Evolutionary conservation across 371 early-diverging fungal species (phyloP).

Genomic region (Lichtheimia ramosa): DNA sequence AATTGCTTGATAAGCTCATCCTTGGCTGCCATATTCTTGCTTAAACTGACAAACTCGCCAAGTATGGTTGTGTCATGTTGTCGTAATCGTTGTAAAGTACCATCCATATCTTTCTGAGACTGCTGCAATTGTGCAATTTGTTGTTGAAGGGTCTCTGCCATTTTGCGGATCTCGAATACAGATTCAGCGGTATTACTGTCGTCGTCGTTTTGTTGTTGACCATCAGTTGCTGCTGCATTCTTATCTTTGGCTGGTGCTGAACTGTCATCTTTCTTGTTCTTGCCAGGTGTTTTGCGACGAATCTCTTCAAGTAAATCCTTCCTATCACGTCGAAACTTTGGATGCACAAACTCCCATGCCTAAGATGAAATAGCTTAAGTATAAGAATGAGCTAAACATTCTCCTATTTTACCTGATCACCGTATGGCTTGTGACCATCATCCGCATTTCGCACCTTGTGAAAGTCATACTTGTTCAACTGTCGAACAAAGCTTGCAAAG

Average conservation of each 20-base stretch:
- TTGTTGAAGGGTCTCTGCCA: constrained; percentile 36
- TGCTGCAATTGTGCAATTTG: constrained; percentile 48
- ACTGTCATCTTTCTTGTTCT: constrained; percentile 25
- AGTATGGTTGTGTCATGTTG: constrained; percentile 57
- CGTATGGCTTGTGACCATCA: constrained; percentile 42
- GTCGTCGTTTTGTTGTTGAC: constrained; percentile 1
- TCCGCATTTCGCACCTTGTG: constrained; percentile 77
- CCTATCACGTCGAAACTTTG: constrained; percentile 66
- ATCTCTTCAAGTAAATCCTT: constrained; percentile 66
- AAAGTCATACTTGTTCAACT: constrained; percentile 97
- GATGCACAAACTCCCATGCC: constrained; percentile 84
- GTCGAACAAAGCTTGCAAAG: constrained; percentile 92
- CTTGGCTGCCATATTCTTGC: constrained; percentile 62
- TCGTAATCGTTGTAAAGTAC: constrained; percentile 38
- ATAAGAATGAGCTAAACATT: background rate
- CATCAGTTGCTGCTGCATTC: background rate
- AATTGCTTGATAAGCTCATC: constrained; percentile 66
- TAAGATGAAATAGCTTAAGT: constrained; percentile 11
- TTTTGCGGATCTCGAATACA: constrained; percentile 15
- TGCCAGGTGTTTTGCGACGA: constrained; percentile 53
- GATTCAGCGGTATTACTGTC: constrained; percentile 2
- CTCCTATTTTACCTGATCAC: constrained; percentile 58
- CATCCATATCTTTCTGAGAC: constrained; percentile 28
- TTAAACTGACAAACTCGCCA: constrained; percentile 56
- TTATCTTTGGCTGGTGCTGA: constrained; percentile 4